Base-by-base conservation (phyloP, 2,329 filamentous ascomycete species). In the Trichoderma hamatum region DNA sequence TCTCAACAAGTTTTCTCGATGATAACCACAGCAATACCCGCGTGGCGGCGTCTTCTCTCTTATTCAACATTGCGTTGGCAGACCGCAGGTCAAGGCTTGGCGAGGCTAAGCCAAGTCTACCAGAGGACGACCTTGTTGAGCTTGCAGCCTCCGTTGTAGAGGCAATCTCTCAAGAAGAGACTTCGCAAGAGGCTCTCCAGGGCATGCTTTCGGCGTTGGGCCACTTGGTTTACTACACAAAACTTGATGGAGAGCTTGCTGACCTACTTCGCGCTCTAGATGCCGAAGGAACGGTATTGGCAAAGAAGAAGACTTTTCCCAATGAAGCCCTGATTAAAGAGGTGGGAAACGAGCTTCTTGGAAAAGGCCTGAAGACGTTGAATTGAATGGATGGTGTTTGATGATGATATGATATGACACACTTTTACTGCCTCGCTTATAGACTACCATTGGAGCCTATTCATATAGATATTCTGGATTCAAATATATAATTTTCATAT, bases 191-290 rank as follows among this genome's bases (percentile, higher is more conserved):
- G 74, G 91, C 92, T 0, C 79, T 94, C 16, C 92, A 91, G 75
- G 93, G 93, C 0, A 88, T 94, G 78, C 74, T 97, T 39, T 83
- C 94, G 19, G 91, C 91, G 2, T 78, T 97, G 21, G 95, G 94
- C 0, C 87, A 93, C 72, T 77, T 97, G 30, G 84, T 90, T 0
- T 97, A 94, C 76, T 88, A 88, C 70, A 86, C 88, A 2, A 87
- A 89, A 5, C 75, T 88, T 43, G 87, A 91, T 34, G 92, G 94
- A 0, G 92, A 94, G 72, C 78, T 97, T n/a, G 83, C 89, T 13
- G 93, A 97, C 77, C 80, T 97, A n/a, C 85, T 94, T 72, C 86
- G 87, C 68, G 90, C 89, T 0, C 86, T 97, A 84, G 93, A 94
- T 76, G 92, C 93, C 0, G 83, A 85, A 36, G 87, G 86, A 3